Evolutionary conservation across 2,329 filamentous ascomycete genomes (phyloP), one percentile per base, ranked within the genome.

Genomic region (Pseudocercospora eumusae): DNA sequence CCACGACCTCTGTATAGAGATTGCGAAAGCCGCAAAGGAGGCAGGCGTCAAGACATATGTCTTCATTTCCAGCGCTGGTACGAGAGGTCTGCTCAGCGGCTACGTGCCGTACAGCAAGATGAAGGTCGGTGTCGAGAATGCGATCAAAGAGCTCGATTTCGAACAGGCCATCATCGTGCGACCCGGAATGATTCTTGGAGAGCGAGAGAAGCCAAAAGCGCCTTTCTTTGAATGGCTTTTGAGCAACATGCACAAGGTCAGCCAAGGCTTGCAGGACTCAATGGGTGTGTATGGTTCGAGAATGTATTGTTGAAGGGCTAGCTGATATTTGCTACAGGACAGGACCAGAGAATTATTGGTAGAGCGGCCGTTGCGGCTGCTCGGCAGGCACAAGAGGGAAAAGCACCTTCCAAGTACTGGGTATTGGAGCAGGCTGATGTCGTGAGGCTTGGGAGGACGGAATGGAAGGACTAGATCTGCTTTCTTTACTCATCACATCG

Each of bases 51-150:
- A 72, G 58, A 75, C 73, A 0, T 76, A 75, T 53, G 70, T 77
- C 11, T 75, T 69, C 60, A 73, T 75, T 28, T 76, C 75, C 6
- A 74, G 73, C 57, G 72, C 58, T 13, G 75, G 75, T 0, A 75
- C 72, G 2, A 69, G 74, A 25, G 69, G 74, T 1, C 55, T 73
- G 0, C 55, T 74, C 7, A 69, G 66, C 20, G 27, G 66, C 10
- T 71, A 69, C 56, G 62, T 74, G n/a, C 75, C 75, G 1, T 77
- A 76, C 40, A 72, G 69, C 31, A 73, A 72, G 61, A 77, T 77
- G 75, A 77, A 77, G 62, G 65, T 71, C 23, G 75, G 72, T 0
- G 74, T 77, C 6, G 75, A 77, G 59, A 71, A 75, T 64, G 67
- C 74, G 10, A 73, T 77, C 60, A 70, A 72, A 59, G 73, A 73